Conservation (phyloP, 345 rosid genomes). For the Citrus unshiu region DNA sequence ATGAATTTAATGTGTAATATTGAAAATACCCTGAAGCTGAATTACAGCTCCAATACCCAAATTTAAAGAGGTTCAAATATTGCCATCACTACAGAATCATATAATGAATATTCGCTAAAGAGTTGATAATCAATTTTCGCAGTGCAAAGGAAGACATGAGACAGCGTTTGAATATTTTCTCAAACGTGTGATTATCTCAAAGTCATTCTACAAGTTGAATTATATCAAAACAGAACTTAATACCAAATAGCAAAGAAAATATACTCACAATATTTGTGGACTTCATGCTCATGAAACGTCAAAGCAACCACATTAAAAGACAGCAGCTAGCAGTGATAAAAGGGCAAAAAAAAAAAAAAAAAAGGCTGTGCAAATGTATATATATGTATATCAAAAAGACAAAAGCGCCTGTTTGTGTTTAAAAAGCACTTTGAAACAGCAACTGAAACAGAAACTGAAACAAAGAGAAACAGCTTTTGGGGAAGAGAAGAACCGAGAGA, state of each 20-base stretch:
- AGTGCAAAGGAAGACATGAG: not conserved
- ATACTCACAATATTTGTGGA: constrained; percentile 1
- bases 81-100: not conserved
- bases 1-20: not conserved
- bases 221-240: not conserved
- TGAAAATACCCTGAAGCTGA: not conserved
- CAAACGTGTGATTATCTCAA: too few relatives aligned
- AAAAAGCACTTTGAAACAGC: not conserved
- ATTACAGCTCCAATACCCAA: not conserved
- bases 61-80: not conserved
- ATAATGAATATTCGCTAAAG: not conserved
- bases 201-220: not conserved
- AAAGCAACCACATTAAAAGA: not conserved
- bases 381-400: not conserved
- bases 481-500: not conserved
- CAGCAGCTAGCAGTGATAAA: not conserved
- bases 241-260: not conserved
- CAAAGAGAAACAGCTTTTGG: not conserved
- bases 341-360: not conserved
- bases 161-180: not conserved
- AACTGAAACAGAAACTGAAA: not conserved
- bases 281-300: not conserved
- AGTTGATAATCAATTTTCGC: not conserved
- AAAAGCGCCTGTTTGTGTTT: not conserved
- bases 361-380: too few relatives aligned